A percentile compares a stretch with the other conserved stretches of the same genome.
Conservation (phyloP, 176 grass and related monocot species). For the Triticum monococcum region DNA sequence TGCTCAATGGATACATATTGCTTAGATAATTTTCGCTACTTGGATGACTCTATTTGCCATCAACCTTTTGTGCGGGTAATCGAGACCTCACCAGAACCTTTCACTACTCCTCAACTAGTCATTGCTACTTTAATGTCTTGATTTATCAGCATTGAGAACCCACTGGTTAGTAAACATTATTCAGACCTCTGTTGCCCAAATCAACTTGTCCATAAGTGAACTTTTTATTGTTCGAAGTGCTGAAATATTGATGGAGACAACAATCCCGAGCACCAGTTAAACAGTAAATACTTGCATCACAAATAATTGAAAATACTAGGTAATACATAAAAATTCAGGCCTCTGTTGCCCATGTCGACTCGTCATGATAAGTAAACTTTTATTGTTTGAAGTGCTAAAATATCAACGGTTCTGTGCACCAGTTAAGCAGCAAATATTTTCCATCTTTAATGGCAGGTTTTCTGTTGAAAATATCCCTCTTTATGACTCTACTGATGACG, state of each 20-base stretch:
- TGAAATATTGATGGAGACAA: background rate
- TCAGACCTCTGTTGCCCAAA: background rate
- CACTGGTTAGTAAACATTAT: background rate
- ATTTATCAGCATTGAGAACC: background rate
- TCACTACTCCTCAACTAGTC: background rate
- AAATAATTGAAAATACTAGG: background rate
- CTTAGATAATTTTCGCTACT: background rate
- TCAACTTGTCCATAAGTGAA: background rate
- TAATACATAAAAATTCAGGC: background rate
- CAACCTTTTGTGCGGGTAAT: background rate
- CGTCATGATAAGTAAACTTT: background rate
- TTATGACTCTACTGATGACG: slow-evolving; percentile 96
- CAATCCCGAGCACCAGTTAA: background rate
- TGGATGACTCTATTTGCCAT: background rate
- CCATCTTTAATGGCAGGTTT: slow-evolving; percentile 56
- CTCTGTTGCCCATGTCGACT: background rate
- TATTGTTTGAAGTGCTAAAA: background rate
- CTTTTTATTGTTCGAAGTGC: background rate
- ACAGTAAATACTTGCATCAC: background rate
- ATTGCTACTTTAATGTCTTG: background rate
- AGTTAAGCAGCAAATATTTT: slow-evolving; percentile 19
- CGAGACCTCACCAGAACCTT: background rate
- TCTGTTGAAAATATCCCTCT: slow-evolving; percentile 98
- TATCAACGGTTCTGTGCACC: background rate
- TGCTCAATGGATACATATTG: background rate